These are phyloP conservation scores for Sphagnum magellanicum DNA, from an alignment of 228 moss, liverwort and hornwort species.

Conservation along the genomic window DNA sequence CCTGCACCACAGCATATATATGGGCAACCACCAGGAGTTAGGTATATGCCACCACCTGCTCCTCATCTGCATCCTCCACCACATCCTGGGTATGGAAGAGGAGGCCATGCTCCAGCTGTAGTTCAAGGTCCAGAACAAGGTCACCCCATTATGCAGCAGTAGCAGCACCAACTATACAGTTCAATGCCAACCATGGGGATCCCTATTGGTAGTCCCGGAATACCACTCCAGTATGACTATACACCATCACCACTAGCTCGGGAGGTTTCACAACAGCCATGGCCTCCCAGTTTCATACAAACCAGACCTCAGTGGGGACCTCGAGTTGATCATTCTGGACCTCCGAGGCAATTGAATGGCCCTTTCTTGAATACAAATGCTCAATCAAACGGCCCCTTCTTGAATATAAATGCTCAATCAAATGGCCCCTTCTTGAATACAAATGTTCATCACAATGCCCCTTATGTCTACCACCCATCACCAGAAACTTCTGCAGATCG, in stretches of 20 bases:
- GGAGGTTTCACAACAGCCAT: conserved; percentile 10
- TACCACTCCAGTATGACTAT: conserved; percentile 15
- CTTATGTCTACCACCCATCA: conserved; percentile 17
- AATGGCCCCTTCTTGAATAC: neutral
- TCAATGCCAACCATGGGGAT: conserved; percentile 29
- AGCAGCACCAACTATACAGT: conserved; percentile 21
- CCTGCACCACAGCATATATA: conserved; percentile 33
- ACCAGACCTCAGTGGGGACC: conserved; percentile 4
- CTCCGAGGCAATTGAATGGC: conserved; percentile 2
- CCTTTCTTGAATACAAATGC: conserved; percentile 5
- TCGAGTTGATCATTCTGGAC: too few species aligned
- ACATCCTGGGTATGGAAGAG: too few species aligned
- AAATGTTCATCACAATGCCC: conserved; percentile 7
- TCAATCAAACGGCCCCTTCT: conserved; percentile 6
- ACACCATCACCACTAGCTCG: neutral
- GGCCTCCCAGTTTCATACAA: conserved; percentile 21
- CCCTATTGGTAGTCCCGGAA: conserved; percentile 32
- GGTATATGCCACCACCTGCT: conserved; percentile 13
- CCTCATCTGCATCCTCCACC: conserved; percentile 15
- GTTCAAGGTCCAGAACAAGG: too few species aligned
- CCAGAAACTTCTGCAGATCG: too few species aligned
- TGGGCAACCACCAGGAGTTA: conserved; percentile 15
- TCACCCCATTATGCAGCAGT: conserved; percentile 10
- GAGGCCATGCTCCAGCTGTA: too few species aligned
- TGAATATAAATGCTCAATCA: conserved; percentile 3